A percentile compares a stretch with the other conserved stretches of the same genome.
phyloP scores from a whole-genome alignment of 1,284 basidiomycete genomes.

The Fistulinella cinereoalba region DNA sequence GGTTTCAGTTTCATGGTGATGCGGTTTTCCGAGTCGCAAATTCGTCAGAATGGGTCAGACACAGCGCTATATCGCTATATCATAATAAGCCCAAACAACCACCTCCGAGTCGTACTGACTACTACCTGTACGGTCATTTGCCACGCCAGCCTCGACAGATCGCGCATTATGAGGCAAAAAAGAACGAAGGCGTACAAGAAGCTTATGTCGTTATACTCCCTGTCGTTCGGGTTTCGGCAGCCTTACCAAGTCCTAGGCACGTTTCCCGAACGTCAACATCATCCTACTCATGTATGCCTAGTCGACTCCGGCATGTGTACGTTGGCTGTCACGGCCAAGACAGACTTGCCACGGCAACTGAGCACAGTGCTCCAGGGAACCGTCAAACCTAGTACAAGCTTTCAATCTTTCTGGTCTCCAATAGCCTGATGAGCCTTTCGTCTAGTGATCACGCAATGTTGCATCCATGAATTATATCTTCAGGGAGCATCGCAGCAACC shows the following conservation, averaged over 20 bases:
- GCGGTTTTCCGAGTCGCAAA: too few relatives aligned
- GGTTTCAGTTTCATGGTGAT: conserved; percentile 18
- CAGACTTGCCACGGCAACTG: conserved; percentile 76
- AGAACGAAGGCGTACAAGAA: conserved; percentile 90
- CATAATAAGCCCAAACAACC: conserved; percentile 25
- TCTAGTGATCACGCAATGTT: conserved; percentile 96
- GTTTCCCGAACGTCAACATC: conserved; percentile 21
- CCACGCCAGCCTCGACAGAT: not conserved
- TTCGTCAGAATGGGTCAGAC: too few relatives aligned
- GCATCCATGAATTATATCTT: conserved; percentile 86
- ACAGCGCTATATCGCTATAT: too few relatives aligned
- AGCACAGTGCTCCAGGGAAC: conserved; percentile 75
- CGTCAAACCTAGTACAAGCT: conserved; percentile 81
- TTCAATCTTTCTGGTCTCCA: conserved; percentile 5
- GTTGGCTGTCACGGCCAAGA: conserved; percentile 62
- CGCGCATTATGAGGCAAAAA: conserved; percentile 79
- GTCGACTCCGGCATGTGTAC: conserved; percentile 87
- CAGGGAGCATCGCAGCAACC: conserved; percentile 69
- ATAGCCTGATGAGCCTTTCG: conserved; percentile 38
- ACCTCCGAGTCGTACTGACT: not conserved
- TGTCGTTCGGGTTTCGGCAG: conserved; percentile 84
- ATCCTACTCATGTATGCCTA: conserved; percentile 33
- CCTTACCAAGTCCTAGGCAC: conserved; percentile 87
- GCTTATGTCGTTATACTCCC: conserved; percentile 84
- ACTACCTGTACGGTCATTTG: not conserved